phyloP scores from a whole-genome alignment of 352 stramenopile species.

The Phytophthora ramorum region DNA sequence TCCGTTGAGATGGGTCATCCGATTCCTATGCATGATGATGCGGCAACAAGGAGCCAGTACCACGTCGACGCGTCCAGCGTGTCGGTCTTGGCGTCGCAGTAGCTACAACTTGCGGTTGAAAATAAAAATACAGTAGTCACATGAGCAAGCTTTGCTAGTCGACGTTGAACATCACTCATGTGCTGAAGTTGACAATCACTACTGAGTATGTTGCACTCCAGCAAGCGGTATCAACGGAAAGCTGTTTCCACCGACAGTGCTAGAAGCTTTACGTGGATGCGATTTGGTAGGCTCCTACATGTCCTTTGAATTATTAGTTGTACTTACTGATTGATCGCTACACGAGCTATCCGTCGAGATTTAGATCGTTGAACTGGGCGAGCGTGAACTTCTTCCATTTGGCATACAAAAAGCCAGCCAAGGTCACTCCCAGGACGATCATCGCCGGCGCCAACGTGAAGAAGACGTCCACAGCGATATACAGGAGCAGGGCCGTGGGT shows the following conservation, averaged over 20 bases:
- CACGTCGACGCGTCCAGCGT: conserved; percentile 11
- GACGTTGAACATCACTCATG: background rate
- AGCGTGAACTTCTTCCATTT: conserved; percentile 54
- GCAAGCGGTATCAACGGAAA: too few relatives aligned
- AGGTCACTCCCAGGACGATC: conserved; percentile 45
- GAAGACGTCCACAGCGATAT: conserved; percentile 62
- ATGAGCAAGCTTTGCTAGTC: too few relatives aligned
- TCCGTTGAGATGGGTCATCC: conserved; percentile 14
- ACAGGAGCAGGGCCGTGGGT: conserved; percentile 46
- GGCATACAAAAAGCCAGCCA: conserved; percentile 47
- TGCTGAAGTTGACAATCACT: conserved; percentile 10
- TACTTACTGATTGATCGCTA: conserved; percentile 13
- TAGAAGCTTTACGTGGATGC: too few relatives aligned
- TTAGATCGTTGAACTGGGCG: conserved; percentile 48
- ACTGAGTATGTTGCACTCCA: too few relatives aligned
- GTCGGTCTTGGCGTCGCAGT: conserved; percentile 11
- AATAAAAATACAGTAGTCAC: too few relatives aligned
- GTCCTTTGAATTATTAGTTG: conserved; percentile 15
- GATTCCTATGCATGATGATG: conserved; percentile 15
- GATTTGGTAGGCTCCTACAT: conserved; percentile 2
- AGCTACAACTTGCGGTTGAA: too few relatives aligned
- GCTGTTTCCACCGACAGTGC: too few relatives aligned
- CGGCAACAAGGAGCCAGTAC: conserved; percentile 9
- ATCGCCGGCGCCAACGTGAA: conserved; percentile 50
- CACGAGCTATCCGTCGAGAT: conserved; percentile 21